Conservation (phyloP, 306 rosid species). For the Fragaria iinumae region DNA sequence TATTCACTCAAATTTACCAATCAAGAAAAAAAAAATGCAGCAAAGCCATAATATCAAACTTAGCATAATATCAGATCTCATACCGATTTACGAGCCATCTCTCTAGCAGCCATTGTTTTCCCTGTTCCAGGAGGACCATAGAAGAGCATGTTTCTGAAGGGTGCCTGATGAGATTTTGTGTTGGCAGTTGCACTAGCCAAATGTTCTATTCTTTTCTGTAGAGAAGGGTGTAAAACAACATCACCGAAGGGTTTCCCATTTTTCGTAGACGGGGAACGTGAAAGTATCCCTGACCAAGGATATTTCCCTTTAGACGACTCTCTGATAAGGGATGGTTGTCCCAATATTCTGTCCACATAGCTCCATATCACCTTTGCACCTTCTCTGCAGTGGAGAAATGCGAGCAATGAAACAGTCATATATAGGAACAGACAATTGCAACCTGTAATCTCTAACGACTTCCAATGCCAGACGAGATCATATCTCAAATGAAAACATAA, state of each 20-base stretch:
- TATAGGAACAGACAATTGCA: slow-evolving; percentile 6
- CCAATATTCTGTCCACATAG: slow-evolving; percentile 94
- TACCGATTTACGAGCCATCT: slow-evolving; percentile 94
- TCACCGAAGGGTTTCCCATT: slow-evolving; percentile 80
- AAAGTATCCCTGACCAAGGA: slow-evolving; percentile 85
- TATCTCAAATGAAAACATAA: neutral
- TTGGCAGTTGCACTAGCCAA: slow-evolving; percentile 87
- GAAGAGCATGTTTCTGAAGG: slow-evolving; percentile 93
- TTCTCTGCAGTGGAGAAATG: slow-evolving; percentile 56
- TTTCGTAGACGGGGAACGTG: slow-evolving; percentile 52
- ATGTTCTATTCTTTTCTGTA: slow-evolving; percentile 80
- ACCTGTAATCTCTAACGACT: slow-evolving; percentile 2
- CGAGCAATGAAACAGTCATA: neutral
- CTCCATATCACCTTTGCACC: slow-evolving; percentile 99
- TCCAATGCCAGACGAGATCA: neutral
- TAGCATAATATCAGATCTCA: slow-evolving; percentile 24
- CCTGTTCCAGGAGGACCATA: slow-evolving; percentile 99
- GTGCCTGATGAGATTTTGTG: slow-evolving; percentile 96
- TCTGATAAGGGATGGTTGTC: slow-evolving; percentile 92
- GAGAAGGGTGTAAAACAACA: slow-evolving; percentile 85
- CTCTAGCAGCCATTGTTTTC: slow-evolving; percentile 98
- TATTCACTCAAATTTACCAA: neutral
- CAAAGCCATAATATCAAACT: neutral
- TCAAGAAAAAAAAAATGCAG: neutral
- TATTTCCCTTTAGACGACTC: slow-evolving; percentile 96